Evolutionary conservation across 495 filamentous ascomycete species (phyloP), one percentile per base, ranked within the genome.

Genomic region (Cryomyces minteri): DNA sequence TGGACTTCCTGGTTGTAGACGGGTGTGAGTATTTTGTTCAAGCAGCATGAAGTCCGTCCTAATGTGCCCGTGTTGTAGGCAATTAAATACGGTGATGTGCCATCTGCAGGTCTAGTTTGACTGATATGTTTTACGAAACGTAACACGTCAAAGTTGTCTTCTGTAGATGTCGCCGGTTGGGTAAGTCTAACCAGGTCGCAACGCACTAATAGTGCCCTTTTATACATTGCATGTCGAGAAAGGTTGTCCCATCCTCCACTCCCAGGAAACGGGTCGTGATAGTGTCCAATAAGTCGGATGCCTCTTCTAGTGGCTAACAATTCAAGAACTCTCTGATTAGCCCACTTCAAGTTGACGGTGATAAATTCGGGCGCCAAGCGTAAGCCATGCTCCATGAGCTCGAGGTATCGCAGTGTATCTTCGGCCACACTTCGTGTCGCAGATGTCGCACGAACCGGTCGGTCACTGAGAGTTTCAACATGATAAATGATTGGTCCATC

Each of bases 331-430:
- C 67, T 54, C 0, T 63, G 58, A 1, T 77, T 58, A 37, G 69
- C 63, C 39, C 76, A 67, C 28, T 67, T 68, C 8, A 87, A 57
- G 49, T 86, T 78, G 0, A 86, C 57, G 40, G 74, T 74, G 30
- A 83, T 51, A 58, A 82, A 88, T 51, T 90, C 83, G 9, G 84
- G 79, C 0, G 72, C 80, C 11, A 90, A 64, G 5, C 82, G 73
- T 14, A 87, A 61, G 1, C 77, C 80, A 46, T 84, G 74, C 33
- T 80, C 68, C 37, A 82, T 60, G 10, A 84, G 59, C 40, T 71
- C 67, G 5, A 76, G 60, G 52, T 82, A 82, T 37, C 7, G 12
- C 34, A 12, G 7, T 12, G 7, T 7, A 12, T 37, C 34, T 43
- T 68, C 66, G 53, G 58, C 31, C 49, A n/a, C n/a, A n/a, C n/a